Evolutionary conservation across 345 rosid species (phyloP), one percentile per base, ranked within the genome.

Genomic region (Linum trigynum): DNA sequence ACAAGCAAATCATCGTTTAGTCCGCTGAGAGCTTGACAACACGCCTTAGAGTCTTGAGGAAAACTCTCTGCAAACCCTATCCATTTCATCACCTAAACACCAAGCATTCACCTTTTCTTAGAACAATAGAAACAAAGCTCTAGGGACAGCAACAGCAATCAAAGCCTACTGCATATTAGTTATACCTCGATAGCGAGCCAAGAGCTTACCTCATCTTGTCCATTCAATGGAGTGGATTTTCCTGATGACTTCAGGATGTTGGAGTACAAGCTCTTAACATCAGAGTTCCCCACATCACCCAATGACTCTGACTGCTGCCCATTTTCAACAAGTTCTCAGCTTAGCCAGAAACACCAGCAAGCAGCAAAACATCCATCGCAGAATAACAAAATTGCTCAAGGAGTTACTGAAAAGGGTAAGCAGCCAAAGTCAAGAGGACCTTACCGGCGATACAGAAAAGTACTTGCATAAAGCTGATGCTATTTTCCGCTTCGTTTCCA

Each of bases 51-150:
- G 72, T 76, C 78, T 15, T 35, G 64, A 16, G 86, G 86, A 80
- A 84, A 77, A 67, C 74, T 68, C 74, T 83, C 91, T 0, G 87
- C 84, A 74, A 80, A 90, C 9, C 62, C 82, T 59, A 90, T 68
- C 97, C 97, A 92, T 64, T 83, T 87, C 73, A 71, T 69, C 69
- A 87, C 87, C 98, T 92, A 72, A 15, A 37, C 79, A 64, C 36
- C 61, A 38, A 56, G 56, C 59, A 48, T 58, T 56, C 15, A 37
- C 8, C 68, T 68, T 23, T 23, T 36, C 43, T 71, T 17, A 11
- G 41, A 4, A 50, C 58, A 58, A 36, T 5, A 58, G 32, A 23
- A 23, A 23, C 4, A 2, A 11, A 60, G 42, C 5, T 0, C n/a
- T 1, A 17, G 50, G 10, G 41, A 57, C 14, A 36, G 45, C 35